Evolutionary conservation across 2,329 filamentous ascomycete genomes (phyloP), one percentile per base, ranked within the genome.

Genomic region (Tolypocladium tropicale): DNA sequence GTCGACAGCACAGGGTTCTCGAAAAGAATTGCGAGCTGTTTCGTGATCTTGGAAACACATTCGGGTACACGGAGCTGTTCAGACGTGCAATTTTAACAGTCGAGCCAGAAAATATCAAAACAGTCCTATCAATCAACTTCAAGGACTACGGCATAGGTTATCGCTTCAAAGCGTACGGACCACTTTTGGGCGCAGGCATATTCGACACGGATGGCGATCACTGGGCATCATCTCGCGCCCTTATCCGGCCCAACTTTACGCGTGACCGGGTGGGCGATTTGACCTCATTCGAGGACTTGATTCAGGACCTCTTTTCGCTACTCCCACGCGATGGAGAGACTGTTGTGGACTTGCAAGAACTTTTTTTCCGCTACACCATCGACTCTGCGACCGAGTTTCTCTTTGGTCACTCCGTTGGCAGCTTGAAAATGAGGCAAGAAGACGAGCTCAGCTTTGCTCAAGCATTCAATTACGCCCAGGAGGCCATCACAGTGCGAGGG

Each of bases 311-410:
- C 37, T 67, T 85, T 16, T 5, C 51, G 6, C 16, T 53, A 12
- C 52, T 66, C 5, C 63, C 64, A 4, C 46, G 23, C 1, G 53
- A 61, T 32, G 60, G 57, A 10, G 23, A 33, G 18, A 60, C 58
- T 64, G 25, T 46, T 2, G 2, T 70, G 12, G 78, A 84, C 57
- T 63, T 84, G 14, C 76, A 80, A 53, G 72, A 75, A 3, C 68
- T 82, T 2, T 83, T 83, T 65, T 82, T 81, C 63, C 70, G 73
- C 54, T 69, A 83, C 30, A 82, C 80, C 0, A 72, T 84, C 30
- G 62, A 64, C 34, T 80, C 84, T 58, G 76, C 80, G 0, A 84
- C 80, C 0, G 77, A 80, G 49, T 80, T 84, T 58, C 67, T 85
- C 1, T 82, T 84, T 53, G 81, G 82, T 16, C 71, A 80, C 59